Evolutionary conservation across 1,139 yeast genomes (phyloP).

Genomic region (Yarrowia galli): DNA sequence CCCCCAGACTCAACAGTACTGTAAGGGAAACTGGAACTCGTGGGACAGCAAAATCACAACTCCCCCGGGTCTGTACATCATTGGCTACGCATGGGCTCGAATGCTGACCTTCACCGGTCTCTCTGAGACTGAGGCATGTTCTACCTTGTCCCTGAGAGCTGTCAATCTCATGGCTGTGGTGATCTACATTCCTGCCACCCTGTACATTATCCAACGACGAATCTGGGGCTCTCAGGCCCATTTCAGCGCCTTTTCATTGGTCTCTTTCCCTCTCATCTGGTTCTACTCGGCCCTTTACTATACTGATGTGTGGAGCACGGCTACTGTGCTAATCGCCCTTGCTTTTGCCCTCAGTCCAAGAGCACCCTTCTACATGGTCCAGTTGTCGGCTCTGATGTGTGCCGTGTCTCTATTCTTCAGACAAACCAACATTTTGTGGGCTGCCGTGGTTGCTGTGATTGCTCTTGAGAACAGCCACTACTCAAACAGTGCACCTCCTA

Average conservation of each 20-base stretch:
- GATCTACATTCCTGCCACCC: conserved; percentile 58
- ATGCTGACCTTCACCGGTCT: conserved; percentile 45
- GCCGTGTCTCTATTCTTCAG: conserved; percentile 64
- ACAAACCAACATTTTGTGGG: conserved; percentile 93
- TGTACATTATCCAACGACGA: conserved; percentile 42
- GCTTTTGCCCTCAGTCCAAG: conserved; percentile 49
- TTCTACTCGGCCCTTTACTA: conserved; percentile 81
- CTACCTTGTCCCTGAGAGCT: conserved; percentile 44
- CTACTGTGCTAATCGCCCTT: conserved; percentile 63
- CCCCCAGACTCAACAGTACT: conserved; percentile 75
- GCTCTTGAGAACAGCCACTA: conserved; percentile 33
- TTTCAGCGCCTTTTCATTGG: conserved; percentile 46
- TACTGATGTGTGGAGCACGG: conserved; percentile 92
- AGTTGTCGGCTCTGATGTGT: conserved; percentile 45
- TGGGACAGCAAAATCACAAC: conserved; percentile 97
- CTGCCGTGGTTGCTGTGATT: conserved; percentile 59
- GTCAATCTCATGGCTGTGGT: conserved; percentile 57
- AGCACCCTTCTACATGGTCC: conserved; percentile 34
- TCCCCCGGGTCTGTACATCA: conserved; percentile 87
- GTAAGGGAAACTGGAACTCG: conserved; percentile 61
- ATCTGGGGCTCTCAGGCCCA: conserved; percentile 32
- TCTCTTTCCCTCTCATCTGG: conserved; percentile 71
- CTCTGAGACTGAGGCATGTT: conserved; percentile 43
- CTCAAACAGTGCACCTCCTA: conserved; percentile 22
- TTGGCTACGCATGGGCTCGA: conserved; percentile 63